phyloP scores from a whole-genome alignment of 345 rosid species.

The Eucalyptus pumila region DNA sequence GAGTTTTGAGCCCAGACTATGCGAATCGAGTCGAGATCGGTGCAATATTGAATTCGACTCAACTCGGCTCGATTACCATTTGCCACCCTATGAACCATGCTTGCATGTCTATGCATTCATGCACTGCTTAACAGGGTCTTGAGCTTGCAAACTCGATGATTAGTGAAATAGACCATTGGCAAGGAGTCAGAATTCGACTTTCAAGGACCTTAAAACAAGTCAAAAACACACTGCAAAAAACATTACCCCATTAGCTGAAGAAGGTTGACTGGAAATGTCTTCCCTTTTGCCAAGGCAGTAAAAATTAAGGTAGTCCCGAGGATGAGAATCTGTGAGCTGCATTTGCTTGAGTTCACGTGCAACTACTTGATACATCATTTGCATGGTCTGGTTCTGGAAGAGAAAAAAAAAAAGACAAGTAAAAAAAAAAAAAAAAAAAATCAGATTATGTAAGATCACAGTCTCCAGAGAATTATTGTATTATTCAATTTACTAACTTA shows the following conservation, averaged over 20 bases:
- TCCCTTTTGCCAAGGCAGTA: slow-evolving; percentile 85
- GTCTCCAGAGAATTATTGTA: neutral
- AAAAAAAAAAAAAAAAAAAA: too few species aligned
- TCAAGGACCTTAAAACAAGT: neutral
- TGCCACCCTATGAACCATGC: neutral
- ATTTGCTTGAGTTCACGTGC: slow-evolving; percentile 43
- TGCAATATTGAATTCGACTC: neutral
- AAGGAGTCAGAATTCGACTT: neutral
- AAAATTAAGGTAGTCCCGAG: slow-evolving; percentile 90
- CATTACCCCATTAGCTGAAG: slow-evolving; percentile 36
- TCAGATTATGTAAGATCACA: neutral
- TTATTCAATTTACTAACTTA: neutral
- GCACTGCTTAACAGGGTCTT: neutral
- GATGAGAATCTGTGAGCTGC: slow-evolving; percentile 46
- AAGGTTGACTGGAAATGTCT: neutral
- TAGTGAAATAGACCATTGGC: neutral
- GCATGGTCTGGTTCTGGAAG: slow-evolving; percentile 85
- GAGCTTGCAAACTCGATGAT: neutral
- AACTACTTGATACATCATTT: slow-evolving; percentile 72
- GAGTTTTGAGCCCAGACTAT: neutral
- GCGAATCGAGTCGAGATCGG: neutral
- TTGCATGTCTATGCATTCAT: neutral
- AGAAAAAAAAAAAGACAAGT: neutral
- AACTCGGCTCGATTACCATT: neutral
- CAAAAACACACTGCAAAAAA: neutral